Evolutionary conservation across 805 yeast genomes (phyloP).

Genomic region (Scheffersomyces spartinae): DNA sequence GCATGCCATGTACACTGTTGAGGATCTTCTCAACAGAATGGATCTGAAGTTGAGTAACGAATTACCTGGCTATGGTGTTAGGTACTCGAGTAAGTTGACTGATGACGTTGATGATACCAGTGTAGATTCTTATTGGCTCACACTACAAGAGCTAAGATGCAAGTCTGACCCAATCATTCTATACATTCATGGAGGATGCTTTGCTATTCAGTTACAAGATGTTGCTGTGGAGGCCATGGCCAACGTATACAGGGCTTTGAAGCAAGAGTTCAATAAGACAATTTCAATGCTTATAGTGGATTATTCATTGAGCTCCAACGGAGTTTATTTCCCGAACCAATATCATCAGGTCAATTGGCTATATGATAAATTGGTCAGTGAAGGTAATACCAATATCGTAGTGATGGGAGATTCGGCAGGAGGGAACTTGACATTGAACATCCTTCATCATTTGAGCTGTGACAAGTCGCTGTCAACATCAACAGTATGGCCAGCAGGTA

Average conservation of each 20-base stretch:
- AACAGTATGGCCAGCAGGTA: conserved; percentile 3
- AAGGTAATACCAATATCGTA: conserved; percentile 4
- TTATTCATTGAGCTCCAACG: conserved; percentile 4
- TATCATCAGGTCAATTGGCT: conserved; percentile 2
- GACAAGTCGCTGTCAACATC: neutral
- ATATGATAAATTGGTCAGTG: conserved; percentile 4
- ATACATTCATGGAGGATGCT: conserved; percentile 6
- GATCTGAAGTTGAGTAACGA: neutral
- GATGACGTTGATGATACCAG: neutral
- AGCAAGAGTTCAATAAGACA: neutral
- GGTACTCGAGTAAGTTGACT: neutral
- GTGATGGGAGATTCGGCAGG: conserved; percentile 7
- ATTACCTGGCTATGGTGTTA: neutral
- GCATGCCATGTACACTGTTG: neutral
- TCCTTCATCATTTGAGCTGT: conserved; percentile 1
- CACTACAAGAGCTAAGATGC: neutral
- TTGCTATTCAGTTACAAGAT: conserved; percentile 4
- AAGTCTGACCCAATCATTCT: conserved; percentile 3
- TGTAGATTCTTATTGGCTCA: neutral
- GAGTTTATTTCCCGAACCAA: conserved; percentile 4
- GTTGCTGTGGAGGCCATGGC: conserved; percentile 3
- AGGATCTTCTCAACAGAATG: neutral
- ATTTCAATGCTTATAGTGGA: conserved; percentile 4
- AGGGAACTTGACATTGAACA: conserved; percentile 4
- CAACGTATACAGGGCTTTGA: conserved; percentile 2